Base-by-base conservation (phyloP, 805 yeast genomes). In the Monosporozyma siamensis region DNA sequence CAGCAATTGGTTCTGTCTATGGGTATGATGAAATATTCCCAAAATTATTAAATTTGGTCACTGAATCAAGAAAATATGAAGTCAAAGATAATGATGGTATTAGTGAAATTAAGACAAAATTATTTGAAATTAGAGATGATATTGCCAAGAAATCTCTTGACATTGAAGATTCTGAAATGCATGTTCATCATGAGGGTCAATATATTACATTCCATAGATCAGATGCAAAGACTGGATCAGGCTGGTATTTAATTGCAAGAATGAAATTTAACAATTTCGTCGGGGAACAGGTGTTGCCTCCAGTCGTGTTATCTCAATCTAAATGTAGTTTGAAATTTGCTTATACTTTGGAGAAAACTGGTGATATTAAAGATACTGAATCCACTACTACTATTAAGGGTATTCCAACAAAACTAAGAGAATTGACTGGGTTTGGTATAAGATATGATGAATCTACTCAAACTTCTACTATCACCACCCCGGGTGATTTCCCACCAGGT, bases 21-120 rank as follows among this genome's bases (percentile, higher is more conserved):
- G 98, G 98, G 12, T 88, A 78, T 54, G 98, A 90, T 56, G 97
- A 90, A 64, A 76, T 90, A 41, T 92, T 82, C 61, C 97, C 97
- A 6, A 69, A 74, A 31, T 66, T 87, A 22, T 67, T 92, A 36
- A 82, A 89, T 56, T 80, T 90, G 34, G 98, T 90, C 14, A 65
- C 70, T 32, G 98, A 90, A 57, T 67, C 63, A 4, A 72, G 95
- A 46, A 64, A 63, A 4, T 90, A 90, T 54, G 65, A 74, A 2
- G 69, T 60, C 43, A 48, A 47, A 12, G 66, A 63, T 4, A 59
- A 61, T 22, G 47, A 59, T 15, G 97, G 97, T 32, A 89, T 90
- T 54, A 80, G 86, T 4, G 64, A 69, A 40, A 81, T 84, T n/a
- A 92, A 89, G 61, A 54, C 63, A 12, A 65, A 71, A 44, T 63